Conservation (phyloP, 2,329 filamentous ascomycete species). For the Sclerotinia sclerotiorum region DNA sequence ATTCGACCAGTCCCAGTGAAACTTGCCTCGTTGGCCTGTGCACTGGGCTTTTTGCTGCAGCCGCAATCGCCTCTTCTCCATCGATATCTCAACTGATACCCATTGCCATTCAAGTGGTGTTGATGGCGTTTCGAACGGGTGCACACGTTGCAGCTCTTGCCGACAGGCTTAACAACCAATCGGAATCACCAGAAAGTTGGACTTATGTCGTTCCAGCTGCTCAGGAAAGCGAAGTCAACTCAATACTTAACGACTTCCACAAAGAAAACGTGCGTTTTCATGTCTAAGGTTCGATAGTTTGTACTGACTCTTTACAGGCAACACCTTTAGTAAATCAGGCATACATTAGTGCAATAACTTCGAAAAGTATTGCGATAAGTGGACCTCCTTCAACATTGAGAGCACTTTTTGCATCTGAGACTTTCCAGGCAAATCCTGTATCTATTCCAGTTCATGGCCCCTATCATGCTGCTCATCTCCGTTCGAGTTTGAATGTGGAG, state of each 20-base stretch:
- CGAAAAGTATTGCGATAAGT: conserved; percentile 23
- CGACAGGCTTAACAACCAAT: conserved; percentile 34
- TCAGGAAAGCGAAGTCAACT: conserved; percentile 51
- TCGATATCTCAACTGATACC: conserved; percentile 23
- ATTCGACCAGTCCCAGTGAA: conserved; percentile 11
- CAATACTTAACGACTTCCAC: conserved; percentile 58
- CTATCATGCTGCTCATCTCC: conserved; percentile 40
- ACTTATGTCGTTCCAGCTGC: conserved; percentile 63
- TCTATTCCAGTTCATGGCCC: conserved; percentile 34
- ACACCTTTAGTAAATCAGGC: conserved; percentile 49
- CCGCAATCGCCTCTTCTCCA: conserved; percentile 21
- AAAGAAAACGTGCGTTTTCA: conserved; percentile 47
- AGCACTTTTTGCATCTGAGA: conserved; percentile 19
- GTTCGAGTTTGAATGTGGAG: conserved; percentile 31
- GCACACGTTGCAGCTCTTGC: conserved; percentile 25
- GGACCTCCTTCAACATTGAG: conserved; percentile 20
- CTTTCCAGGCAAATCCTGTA: conserved; percentile 18
- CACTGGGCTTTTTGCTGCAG: conserved; percentile 22
- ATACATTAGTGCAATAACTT: conserved; percentile 20
- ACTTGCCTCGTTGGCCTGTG: conserved; percentile 24
- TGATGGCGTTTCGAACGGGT: conserved; percentile 21
- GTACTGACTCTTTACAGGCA: conserved; percentile 11
- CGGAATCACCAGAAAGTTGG: conserved; percentile 59
- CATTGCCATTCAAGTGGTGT: conserved; percentile 20
- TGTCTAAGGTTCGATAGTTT: background rate